phyloP scores from a whole-genome alignment of 192 early-diverging fungal genomes.

The Backusella morwellensis region DNA sequence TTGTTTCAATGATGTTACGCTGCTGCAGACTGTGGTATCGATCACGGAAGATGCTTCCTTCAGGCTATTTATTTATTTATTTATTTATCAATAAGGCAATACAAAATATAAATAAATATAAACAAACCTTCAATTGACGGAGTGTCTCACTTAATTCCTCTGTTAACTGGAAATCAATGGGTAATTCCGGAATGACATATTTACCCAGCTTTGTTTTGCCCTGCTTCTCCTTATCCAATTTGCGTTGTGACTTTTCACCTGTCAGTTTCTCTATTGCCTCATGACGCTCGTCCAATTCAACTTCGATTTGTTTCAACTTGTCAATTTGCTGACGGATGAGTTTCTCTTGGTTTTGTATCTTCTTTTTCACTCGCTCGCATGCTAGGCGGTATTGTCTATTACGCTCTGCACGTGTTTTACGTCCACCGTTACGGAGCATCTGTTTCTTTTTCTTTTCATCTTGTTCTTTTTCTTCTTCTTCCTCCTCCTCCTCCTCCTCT shows the following conservation, averaged over 20 bases:
- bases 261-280: constrained; percentile 33
- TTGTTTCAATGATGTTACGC: constrained; percentile 55
- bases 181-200: constrained; percentile 25
- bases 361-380: constrained; percentile 33
- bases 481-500: constrained; percentile 14
- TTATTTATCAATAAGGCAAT: background rate
- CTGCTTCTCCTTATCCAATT: constrained; percentile 41
- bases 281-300: constrained; percentile 39
- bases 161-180: constrained; percentile 44
- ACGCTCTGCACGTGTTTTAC: constrained; percentile 50
- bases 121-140: constrained; percentile 37
- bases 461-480: constrained; percentile 15
- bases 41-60: constrained; percentile 59
- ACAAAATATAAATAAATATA: background rate
- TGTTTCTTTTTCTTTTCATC: constrained; percentile 23
- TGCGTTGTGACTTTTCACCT: constrained; percentile 29
- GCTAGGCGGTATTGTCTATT: constrained; percentile 47
- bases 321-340: constrained; percentile 50
- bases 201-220: constrained; percentile 22
- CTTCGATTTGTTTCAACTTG: constrained; percentile 47
- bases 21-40: constrained; percentile 52
- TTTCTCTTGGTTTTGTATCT: constrained; percentile 34
- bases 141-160: constrained; percentile 56
- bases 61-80: constrained; percentile 46
- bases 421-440: constrained; percentile 10